Conservation (phyloP, 2,329 filamentous ascomycete species). For the Decorospora gaudefroyi region DNA sequence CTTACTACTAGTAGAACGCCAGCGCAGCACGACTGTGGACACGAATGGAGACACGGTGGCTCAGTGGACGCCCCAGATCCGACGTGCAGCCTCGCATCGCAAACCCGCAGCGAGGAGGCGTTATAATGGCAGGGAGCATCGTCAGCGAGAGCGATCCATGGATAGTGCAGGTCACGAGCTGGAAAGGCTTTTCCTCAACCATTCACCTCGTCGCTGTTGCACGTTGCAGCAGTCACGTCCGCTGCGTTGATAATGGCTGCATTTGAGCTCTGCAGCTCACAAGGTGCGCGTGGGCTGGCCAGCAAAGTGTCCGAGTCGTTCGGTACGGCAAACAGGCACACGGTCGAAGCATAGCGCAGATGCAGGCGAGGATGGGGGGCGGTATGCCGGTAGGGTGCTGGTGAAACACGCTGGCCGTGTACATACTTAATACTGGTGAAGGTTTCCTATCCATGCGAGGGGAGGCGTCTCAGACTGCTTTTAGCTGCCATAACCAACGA, state of each 20-base stretch:
- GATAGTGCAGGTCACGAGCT: slow-evolving; percentile 24
- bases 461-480: slow-evolving; percentile 30
- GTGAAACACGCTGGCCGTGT: slow-evolving; percentile 39
- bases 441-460: slow-evolving; percentile 38
- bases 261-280: too few relatives aligned
- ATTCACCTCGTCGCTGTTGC: slow-evolving; percentile 3
- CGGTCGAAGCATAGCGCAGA: slow-evolving; percentile 9
- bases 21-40: slow-evolving; percentile 33
- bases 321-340: slow-evolving; percentile 10
- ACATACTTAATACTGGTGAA: slow-evolving; percentile 35
- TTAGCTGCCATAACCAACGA: slow-evolving; percentile 15
- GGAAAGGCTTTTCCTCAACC: slow-evolving; percentile 5
- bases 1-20: slow-evolving; percentile 21
- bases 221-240: slow-evolving; percentile 5
- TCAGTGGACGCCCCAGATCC: slow-evolving; percentile 20
- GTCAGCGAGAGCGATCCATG: slow-evolving; percentile 19
- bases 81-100: slow-evolving; percentile 22
- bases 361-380: slow-evolving; percentile 12
- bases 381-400: slow-evolving; percentile 26
- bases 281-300: slow-evolving; percentile 24
- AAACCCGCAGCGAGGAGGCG: slow-evolving; percentile 20
- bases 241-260: slow-evolving; percentile 3
- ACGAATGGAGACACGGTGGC: slow-evolving; percentile 17
- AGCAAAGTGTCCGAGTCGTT: slow-evolving; percentile 9
- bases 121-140: slow-evolving; percentile 26